Conservation (phyloP, 139 green algal genomes). For the Deuterostichococcus epilithicus region DNA sequence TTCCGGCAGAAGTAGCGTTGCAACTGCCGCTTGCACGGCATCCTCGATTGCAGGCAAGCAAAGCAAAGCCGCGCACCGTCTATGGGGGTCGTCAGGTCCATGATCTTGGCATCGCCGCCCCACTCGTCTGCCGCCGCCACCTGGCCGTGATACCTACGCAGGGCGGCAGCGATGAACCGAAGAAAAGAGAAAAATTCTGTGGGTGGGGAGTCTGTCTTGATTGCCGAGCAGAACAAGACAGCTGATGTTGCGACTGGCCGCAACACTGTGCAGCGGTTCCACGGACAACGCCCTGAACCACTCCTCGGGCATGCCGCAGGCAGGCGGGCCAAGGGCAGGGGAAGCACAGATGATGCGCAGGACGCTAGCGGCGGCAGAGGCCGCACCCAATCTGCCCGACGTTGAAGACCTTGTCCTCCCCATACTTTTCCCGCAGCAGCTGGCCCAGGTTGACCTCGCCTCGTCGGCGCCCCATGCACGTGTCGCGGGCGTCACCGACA, state of each 20-base stretch:
- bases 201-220: background rate
- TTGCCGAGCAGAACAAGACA: background rate
- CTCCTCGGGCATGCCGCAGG: no score
- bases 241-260: background rate
- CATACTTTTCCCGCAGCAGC: slow-evolving; percentile 38
- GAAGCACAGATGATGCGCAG: no score
- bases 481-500: slow-evolving; percentile 56
- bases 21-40: background rate
- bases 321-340: no score
- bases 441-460: slow-evolving; percentile 62
- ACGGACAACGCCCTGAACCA: no score
- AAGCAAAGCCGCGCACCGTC: background rate
- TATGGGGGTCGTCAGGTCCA: slow-evolving; percentile 13
- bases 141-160: slow-evolving; percentile 47
- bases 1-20: background rate
- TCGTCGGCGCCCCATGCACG: slow-evolving; percentile 48
- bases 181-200: background rate
- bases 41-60: no score
- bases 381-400: background rate
- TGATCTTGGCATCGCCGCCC: slow-evolving; percentile 30
- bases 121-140: slow-evolving; percentile 60
- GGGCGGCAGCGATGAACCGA: slow-evolving; percentile 25
- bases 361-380: no score
- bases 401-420: slow-evolving; percentile 13
- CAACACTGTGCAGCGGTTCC: background rate